A percentile compares a stretch with the other conserved stretches of the same genome.
Evolutionary conservation across 169 alveolate species (phyloP).

Genomic region (Plasmodium relictum): DNA sequence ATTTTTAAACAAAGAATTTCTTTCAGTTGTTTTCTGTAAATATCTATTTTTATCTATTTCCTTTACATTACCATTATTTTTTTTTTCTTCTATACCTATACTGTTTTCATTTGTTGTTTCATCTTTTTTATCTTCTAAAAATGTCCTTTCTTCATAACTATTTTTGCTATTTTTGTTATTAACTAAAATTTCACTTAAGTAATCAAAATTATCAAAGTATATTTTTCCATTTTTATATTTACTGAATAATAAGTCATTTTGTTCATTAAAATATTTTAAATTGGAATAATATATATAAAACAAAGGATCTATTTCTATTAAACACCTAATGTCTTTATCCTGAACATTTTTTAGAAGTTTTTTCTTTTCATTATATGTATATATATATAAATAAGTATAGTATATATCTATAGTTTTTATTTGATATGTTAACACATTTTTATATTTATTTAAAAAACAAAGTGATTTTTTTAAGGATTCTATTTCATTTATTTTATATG

Average conservation of each 20-base stretch:
- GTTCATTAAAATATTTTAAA: constrained; percentile 37
- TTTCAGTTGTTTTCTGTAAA: not conserved
- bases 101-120: not conserved
- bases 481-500: constrained; percentile 55
- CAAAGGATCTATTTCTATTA: constrained; percentile 62
- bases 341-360: constrained; percentile 37
- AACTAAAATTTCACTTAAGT: constrained; percentile 12
- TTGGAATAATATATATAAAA: constrained; percentile 46
- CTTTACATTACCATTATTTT: not conserved
- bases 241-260: not conserved
- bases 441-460: constrained; percentile 9
- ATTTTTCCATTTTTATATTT: not conserved
- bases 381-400: constrained; percentile 65
- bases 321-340: constrained; percentile 22
- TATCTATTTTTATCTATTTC: not conserved
- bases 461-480: constrained; percentile 29
- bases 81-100: not conserved
- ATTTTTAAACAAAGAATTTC: not conserved
- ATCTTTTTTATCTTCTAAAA: not conserved
- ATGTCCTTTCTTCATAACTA: not conserved
- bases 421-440: constrained; percentile 24
- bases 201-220: not conserved
- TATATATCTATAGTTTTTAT: constrained; percentile 56
- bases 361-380: constrained; percentile 40
- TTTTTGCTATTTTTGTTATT: not conserved